Conservation (phyloP, 1,284 basidiomycete genomes). For the Tylopilus sp. region DNA sequence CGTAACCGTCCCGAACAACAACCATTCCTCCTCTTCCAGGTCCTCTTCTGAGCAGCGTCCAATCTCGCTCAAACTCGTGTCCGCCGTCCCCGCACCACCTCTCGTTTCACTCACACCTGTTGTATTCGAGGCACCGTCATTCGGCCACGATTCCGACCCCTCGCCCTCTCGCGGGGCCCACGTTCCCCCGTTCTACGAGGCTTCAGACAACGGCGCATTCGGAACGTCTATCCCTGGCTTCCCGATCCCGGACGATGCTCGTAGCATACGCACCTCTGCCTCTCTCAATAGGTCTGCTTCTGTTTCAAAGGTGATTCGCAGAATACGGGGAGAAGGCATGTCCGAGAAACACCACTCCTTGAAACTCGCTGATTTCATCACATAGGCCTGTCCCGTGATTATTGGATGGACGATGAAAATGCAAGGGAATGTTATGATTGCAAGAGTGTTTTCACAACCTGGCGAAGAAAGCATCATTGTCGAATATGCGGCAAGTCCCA, state of each 20-base stretch:
- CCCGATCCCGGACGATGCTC: conserved; percentile 76
- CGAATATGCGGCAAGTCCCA: conserved; percentile 77
- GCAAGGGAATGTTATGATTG: conserved; percentile 96
- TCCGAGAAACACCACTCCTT: conserved; percentile 1
- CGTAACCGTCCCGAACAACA: conserved; percentile 41
- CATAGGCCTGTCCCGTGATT: conserved; percentile 77
- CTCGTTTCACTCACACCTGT: conserved; percentile 79
- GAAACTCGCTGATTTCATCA: conserved; percentile 12
- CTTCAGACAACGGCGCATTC: conserved; percentile 55
- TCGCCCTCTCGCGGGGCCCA: conserved; percentile 52
- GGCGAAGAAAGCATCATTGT: conserved; percentile 93
- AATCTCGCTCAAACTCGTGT: conserved; percentile 51
- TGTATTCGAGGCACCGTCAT: conserved; percentile 68
- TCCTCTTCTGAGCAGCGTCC: conserved; percentile 50
- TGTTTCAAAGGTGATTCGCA: conserved; percentile 84
- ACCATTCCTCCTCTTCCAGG: conserved; percentile 44
- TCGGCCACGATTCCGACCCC: conserved; percentile 57
- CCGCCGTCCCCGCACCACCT: conserved; percentile 65
- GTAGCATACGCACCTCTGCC: conserved; percentile 69
- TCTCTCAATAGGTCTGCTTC: conserved; percentile 74
- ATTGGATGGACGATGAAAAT: conserved; percentile 98
- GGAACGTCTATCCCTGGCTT: conserved; percentile 80
- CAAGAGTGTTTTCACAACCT: conserved; percentile 86
- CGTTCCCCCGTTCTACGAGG: conserved; percentile 50
- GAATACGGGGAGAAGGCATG: conserved; percentile 81